A percentile compares a stretch with the other conserved stretches of the same genome.
These are phyloP conservation scores for Arthromyces matolae DNA, from an alignment of 768 basidiomycete genomes.

Conservation along the genomic window DNA sequence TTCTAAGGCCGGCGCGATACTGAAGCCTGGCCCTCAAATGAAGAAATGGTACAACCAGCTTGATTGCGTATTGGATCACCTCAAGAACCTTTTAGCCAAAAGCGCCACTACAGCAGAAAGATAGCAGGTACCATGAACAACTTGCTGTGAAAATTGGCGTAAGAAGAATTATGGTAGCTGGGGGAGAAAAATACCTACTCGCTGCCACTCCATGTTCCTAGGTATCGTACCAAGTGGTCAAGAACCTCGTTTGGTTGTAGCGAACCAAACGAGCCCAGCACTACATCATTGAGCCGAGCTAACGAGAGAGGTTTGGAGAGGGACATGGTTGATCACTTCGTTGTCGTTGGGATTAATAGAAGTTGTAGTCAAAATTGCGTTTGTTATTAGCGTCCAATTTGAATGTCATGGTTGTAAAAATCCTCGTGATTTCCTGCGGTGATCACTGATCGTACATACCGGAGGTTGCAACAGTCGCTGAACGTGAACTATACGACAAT, in stretches of 20 bases:
- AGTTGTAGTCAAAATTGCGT: not conserved
- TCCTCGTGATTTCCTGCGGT: slow-evolving; percentile 4
- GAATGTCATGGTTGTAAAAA: not conserved
- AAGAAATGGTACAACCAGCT: slow-evolving; percentile 65
- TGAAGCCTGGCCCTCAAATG: slow-evolving; percentile 66
- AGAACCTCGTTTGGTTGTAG: slow-evolving; percentile 60
- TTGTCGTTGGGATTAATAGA: not conserved
- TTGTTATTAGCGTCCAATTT: no score
- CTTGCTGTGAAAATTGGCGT: slow-evolving; percentile 49
- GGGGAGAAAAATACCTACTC: slow-evolving; percentile 49
- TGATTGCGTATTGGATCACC: slow-evolving; percentile 72
- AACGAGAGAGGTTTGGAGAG: slow-evolving; percentile 44
- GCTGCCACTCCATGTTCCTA: slow-evolving; percentile 83
- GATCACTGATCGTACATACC: not conserved
- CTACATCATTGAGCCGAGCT: slow-evolving; percentile 54
- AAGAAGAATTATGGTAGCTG: slow-evolving; percentile 4
- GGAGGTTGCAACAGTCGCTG: no score
- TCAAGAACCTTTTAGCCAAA: slow-evolving; percentile 23
- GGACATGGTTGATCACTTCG: slow-evolving; percentile 44
- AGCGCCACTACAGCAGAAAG: not conserved
- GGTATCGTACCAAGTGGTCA: slow-evolving; percentile 69
- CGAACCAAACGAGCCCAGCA: slow-evolving; percentile 59
- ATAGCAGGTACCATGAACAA: slow-evolving; percentile 68
- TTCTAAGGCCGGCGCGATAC: slow-evolving; percentile 57
- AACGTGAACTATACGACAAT: no score